Evolutionary conservation across 306 rosid species (phyloP).

Genomic region (Pyrus bretschneideri): DNA sequence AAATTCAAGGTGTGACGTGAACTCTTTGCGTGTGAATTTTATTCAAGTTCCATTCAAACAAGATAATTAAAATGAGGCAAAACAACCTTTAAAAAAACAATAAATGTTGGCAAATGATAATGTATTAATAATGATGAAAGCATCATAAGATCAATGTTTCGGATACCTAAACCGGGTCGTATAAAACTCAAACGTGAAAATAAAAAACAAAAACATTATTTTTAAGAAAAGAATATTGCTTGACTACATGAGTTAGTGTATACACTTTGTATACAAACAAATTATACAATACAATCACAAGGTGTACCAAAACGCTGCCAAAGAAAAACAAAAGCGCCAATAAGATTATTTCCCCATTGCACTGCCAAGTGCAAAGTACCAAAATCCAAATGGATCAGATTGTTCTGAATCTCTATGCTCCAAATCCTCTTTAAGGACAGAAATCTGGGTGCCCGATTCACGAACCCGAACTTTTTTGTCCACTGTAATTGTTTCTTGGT

Average conservation of each 20-base stretch:
- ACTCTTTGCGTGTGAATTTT: too few relatives aligned
- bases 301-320: neutral
- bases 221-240: too few relatives aligned
- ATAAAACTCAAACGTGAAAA: too few relatives aligned
- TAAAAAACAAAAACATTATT: too few relatives aligned
- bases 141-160: too few relatives aligned
- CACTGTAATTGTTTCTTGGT: neutral
- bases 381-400: neutral
- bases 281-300: neutral
- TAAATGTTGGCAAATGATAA: too few relatives aligned
- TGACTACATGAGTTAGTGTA: neutral
- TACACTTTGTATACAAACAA: neutral
- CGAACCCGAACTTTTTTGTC: neutral
- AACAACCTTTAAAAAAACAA: too few relatives aligned
- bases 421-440: constrained; percentile 22
- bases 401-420: constrained; percentile 1
- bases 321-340: neutral
- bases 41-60: too few relatives aligned
- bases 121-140: too few relatives aligned
- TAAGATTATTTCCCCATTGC: neutral
- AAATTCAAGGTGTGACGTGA: too few relatives aligned
- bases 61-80: too few relatives aligned
- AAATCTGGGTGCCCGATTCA: neutral
- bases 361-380: neutral
- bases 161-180: too few relatives aligned